These are phyloP conservation scores for Salvia sclarea DNA, from an alignment of 305 asterid genomes.

Conservation along the genomic window DNA sequence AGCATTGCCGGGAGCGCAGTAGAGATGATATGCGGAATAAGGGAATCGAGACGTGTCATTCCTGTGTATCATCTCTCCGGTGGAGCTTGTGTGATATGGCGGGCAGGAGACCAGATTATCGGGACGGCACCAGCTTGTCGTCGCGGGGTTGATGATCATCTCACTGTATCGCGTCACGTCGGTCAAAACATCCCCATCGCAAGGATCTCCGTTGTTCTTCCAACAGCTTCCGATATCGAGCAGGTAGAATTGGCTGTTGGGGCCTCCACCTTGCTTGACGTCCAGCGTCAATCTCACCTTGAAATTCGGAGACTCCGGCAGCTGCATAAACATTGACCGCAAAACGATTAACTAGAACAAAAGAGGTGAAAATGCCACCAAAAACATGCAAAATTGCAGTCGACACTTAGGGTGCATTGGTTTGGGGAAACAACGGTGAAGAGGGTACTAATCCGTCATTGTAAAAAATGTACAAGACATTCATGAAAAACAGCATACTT, in stretches of 20 bases:
- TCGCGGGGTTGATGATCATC: conserved; percentile 79
- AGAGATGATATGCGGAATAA: conserved; percentile 74
- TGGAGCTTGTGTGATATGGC: conserved; percentile 61
- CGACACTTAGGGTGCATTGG: no score
- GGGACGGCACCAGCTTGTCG: conserved; percentile 72
- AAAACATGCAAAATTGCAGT: no score
- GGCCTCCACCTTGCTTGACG: conserved; percentile 71
- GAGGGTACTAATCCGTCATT: background rate
- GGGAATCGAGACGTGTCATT: conserved; percentile 73
- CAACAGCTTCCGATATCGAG: conserved; percentile 80
- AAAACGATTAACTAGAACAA: no score
- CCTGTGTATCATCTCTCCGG: conserved; percentile 57
- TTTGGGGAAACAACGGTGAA: no score
- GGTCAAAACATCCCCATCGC: conserved; percentile 68
- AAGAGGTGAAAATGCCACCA: no score
- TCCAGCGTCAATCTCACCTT: conserved; percentile 67
- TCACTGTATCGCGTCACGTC: conserved; percentile 84
- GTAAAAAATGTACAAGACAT: no score
- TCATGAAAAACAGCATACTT: background rate
- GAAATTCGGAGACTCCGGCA: conserved; percentile 72
- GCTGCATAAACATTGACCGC: no score
- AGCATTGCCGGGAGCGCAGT: conserved; percentile 82
- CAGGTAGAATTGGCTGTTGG: conserved; percentile 77
- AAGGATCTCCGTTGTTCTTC: conserved; percentile 74
- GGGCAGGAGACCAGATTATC: conserved; percentile 70